Evolutionary conservation across 805 yeast species (phyloP).

Genomic region (Cyberlindnera euphorbiiphila): DNA sequence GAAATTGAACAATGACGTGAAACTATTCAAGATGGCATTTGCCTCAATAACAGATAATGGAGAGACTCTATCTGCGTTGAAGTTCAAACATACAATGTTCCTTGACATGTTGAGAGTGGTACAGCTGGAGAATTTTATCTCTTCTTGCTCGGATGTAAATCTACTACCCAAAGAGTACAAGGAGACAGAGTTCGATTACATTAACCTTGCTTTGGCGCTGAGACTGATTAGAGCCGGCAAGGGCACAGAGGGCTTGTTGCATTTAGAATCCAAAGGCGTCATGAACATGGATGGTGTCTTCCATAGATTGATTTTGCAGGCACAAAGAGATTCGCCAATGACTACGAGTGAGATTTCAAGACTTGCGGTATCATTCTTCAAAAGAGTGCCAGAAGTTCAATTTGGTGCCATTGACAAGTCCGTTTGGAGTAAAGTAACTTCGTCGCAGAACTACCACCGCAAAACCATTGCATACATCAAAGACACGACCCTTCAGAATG

Average conservation of each 20-base stretch:
- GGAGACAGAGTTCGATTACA: slow-evolving; percentile 16
- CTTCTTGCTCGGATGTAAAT: slow-evolving; percentile 9
- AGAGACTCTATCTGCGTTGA: background rate
- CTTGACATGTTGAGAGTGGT: slow-evolving; percentile 13
- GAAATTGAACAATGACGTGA: slow-evolving; percentile 9
- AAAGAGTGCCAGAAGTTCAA: slow-evolving; percentile 2
- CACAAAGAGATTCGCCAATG: slow-evolving; percentile 5
- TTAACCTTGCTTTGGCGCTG: slow-evolving; percentile 13
- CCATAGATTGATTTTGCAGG: slow-evolving; percentile 11
- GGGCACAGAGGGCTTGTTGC: slow-evolving; percentile 9
- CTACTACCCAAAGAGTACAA: slow-evolving; percentile 14
- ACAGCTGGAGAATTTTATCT: slow-evolving; percentile 16
- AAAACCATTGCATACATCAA: slow-evolving; percentile 6
- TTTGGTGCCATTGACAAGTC: slow-evolving; percentile 12
- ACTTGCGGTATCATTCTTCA: slow-evolving; percentile 4
- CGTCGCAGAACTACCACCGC: slow-evolving; percentile 8
- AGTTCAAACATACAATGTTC: slow-evolving; percentile 9
- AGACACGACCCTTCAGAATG: background rate
- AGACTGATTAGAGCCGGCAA: slow-evolving; percentile 8
- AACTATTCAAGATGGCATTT: slow-evolving; percentile 15
- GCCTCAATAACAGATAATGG: slow-evolving; percentile 13
- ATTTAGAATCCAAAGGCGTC: slow-evolving; percentile 4
- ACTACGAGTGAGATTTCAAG: background rate
- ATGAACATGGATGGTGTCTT: slow-evolving; percentile 15
- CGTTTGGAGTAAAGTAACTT: slow-evolving; percentile 8